phyloP scores from a whole-genome alignment of 257 asterid species.

The Gentiana macrophylla region DNA sequence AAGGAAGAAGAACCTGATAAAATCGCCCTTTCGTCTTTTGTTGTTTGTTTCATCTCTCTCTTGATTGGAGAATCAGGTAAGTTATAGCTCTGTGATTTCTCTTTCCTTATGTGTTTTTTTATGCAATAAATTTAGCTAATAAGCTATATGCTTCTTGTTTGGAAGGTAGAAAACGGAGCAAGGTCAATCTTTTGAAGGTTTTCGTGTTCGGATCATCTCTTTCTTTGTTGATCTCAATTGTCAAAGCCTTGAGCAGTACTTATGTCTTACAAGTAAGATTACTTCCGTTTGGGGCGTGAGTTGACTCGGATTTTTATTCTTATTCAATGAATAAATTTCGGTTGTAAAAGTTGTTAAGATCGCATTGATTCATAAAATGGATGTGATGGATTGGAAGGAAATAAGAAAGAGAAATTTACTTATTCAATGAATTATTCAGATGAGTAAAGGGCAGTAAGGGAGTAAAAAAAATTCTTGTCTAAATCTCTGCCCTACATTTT shows the following conservation, averaged over 20 bases:
- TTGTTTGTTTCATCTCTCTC: conserved; percentile 42
- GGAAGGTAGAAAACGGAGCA: conserved; percentile 73
- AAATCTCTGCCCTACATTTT: no score
- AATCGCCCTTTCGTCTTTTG: conserved; percentile 27
- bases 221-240: conserved; percentile 34
- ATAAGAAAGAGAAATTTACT: no score
- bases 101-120: background rate
- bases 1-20: conserved; percentile 32
- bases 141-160: conserved; percentile 6
- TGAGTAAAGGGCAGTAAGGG: no score
- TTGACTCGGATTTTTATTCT: no score
- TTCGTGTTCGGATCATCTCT: conserved; percentile 55
- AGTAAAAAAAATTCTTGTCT: no score
- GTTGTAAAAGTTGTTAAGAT: no score
- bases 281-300: background rate
- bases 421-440: no score
- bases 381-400: no score
- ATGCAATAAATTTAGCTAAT: background rate
- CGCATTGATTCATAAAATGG: no score
- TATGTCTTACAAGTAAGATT: conserved; percentile 36
- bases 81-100: conserved; percentile 2
- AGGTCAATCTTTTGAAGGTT: conserved; percentile 42
- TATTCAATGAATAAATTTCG: no score
- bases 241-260: conserved; percentile 25
- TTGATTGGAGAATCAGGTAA: conserved; percentile 70